Conservation (phyloP, 2,329 filamentous ascomycete species). For the Penicillium sumatraense region DNA sequence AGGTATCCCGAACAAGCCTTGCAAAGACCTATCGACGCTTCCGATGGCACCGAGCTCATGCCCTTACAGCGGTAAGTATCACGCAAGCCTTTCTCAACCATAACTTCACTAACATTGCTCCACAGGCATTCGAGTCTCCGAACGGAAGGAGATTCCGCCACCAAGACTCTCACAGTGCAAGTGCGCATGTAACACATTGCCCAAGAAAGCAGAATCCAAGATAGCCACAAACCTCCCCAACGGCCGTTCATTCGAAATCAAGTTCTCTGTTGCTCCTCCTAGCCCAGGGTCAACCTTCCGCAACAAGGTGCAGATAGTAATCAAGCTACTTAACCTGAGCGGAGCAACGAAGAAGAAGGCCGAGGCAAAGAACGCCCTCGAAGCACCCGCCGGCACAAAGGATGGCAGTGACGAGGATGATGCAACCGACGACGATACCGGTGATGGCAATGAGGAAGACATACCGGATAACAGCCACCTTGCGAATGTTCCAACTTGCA, state of each 20-base stretch:
- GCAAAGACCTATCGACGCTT: not conserved
- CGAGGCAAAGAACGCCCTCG: conserved; percentile 23
- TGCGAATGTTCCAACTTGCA: not conserved
- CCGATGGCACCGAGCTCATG: not conserved
- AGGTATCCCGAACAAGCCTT: not conserved
- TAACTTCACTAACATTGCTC: not conserved
- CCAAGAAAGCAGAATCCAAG: not conserved
- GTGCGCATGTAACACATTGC: not conserved
- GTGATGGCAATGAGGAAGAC: not conserved
- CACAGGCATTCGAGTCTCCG: not conserved
- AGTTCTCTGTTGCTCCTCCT: not conserved
- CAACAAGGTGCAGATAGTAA: not conserved
- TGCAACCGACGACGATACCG: too few relatives aligned
- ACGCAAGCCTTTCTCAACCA: not conserved
- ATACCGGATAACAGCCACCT: not conserved
- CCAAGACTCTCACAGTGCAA: not conserved
- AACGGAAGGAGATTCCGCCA: not conserved
- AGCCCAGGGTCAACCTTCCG: not conserved
- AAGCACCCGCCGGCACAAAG: conserved; percentile 24
- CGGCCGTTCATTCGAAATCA: not conserved
- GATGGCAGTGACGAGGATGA: not conserved
- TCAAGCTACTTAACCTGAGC: not conserved
- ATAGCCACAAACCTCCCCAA: not conserved
- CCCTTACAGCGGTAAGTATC: not conserved
- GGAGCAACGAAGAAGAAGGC: not conserved